Evolutionary conservation across 208 protist genomes (phyloP).

Genomic region (Leishmania tarentolae): DNA sequence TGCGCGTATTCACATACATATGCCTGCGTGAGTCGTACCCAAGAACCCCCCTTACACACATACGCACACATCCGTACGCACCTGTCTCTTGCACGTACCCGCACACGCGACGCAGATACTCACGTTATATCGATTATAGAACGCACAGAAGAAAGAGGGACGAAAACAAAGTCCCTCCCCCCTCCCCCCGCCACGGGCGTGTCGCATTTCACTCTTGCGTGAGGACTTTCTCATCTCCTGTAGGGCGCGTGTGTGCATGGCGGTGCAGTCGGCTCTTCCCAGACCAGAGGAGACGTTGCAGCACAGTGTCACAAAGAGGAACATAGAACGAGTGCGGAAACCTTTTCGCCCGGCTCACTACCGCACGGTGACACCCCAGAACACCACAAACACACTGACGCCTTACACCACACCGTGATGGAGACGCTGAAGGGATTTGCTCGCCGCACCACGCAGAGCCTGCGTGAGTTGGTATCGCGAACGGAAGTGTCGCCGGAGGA

Average conservation of each 20-base stretch:
- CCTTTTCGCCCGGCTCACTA: background rate
- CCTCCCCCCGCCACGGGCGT: too few relatives aligned
- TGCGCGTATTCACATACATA: background rate
- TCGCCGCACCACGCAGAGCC: conserved; percentile 77
- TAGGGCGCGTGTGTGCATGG: background rate
- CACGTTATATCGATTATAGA: background rate
- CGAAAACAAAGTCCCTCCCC: background rate
- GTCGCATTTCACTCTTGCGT: background rate
- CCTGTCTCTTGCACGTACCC: background rate
- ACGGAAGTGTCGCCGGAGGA: conserved; percentile 45
- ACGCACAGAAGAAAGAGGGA: background rate
- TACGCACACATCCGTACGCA: background rate
- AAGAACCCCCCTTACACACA: background rate
- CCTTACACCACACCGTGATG: conserved; percentile 30
- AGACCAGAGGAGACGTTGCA: background rate
- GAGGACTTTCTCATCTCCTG: background rate
- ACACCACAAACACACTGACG: background rate
- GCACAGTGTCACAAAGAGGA: background rate
- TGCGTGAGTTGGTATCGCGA: conserved; percentile 64
- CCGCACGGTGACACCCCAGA: background rate
- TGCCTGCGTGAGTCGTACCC: background rate
- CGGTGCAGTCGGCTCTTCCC: background rate
- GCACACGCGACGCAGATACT: background rate
- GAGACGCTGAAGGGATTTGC: conserved; percentile 74
- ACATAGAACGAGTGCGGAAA: background rate